Conservation (phyloP, 148 eudicot species). For the Vaccinium corymbosum region DNA sequence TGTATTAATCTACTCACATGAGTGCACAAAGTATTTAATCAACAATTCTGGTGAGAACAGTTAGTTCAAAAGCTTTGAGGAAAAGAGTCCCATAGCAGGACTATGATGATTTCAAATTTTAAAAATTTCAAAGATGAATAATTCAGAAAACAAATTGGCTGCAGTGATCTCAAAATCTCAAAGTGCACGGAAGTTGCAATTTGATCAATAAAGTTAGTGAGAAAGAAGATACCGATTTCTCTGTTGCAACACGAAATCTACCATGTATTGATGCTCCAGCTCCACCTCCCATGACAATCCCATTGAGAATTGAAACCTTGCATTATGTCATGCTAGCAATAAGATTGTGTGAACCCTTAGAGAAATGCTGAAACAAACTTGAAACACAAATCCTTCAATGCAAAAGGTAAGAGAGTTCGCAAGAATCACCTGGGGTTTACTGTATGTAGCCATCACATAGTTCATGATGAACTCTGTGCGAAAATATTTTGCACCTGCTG, state of each 20-base stretch:
- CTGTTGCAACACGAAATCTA: constrained; percentile 88
- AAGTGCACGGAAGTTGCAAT: not conserved
- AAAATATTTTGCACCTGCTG: constrained; percentile 62
- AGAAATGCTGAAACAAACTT: not conserved
- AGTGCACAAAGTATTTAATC: not conserved
- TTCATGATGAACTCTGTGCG: constrained; percentile 57
- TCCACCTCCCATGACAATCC: constrained; percentile 98
- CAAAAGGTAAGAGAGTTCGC: not conserved
- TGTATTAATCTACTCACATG: not conserved
- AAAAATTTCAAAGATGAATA: not conserved
- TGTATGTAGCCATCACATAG: constrained; percentile 79
- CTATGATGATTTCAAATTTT: not conserved
- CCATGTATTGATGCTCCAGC: constrained; percentile 91
- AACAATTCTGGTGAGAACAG: not conserved
- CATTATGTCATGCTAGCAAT: constrained; percentile 11
- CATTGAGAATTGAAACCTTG: constrained; percentile 90
- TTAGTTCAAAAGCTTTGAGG: not conserved
- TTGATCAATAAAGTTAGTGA: not conserved
- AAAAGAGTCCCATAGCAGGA: not conserved
- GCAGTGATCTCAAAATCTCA: constrained; percentile 6
- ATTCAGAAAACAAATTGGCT: not conserved
- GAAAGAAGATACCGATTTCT: constrained; percentile 64
- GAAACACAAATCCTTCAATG: not conserved
- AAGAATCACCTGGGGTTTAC: constrained; percentile 69
- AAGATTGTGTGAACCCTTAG: not conserved